These are phyloP conservation scores for Pseudogymnoascus sp. DNA, from an alignment of 2,329 filamentous ascomycete species.

Conservation along the genomic window DNA sequence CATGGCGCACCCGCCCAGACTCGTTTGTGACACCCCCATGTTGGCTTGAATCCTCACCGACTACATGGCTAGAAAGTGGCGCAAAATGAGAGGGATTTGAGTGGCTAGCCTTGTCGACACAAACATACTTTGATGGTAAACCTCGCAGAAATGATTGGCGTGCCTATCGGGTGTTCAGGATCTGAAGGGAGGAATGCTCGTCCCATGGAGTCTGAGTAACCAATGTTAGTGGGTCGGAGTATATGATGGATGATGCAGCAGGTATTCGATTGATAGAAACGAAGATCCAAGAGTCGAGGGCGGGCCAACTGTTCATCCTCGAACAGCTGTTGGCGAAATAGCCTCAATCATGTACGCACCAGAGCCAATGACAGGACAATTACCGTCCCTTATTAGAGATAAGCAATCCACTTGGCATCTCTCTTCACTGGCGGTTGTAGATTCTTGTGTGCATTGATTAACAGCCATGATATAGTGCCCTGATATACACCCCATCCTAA, in stretches of 20 bases:
- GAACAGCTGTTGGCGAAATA: not conserved
- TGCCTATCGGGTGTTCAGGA: not conserved
- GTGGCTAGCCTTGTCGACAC: not conserved
- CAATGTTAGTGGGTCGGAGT: too few species aligned
- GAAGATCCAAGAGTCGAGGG: too few species aligned
- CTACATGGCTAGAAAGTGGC: not conserved
- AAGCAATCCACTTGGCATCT: too few species aligned
- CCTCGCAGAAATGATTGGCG: not conserved
- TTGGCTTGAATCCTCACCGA: not conserved
- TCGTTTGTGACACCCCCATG: not conserved
- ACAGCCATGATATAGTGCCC: not conserved
- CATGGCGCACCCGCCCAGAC: too few species aligned
- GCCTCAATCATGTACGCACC: not conserved
- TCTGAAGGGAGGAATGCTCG: not conserved
- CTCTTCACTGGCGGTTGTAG: not conserved
- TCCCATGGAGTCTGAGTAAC: too few species aligned
- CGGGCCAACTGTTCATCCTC: too few species aligned
- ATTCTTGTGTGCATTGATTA: not conserved
- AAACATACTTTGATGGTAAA: not conserved
- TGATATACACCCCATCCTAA: conserved; percentile 30
- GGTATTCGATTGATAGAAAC: too few species aligned
- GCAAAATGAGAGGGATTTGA: not conserved
- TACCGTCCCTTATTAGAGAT: too few species aligned
- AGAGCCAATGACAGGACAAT: not conserved
- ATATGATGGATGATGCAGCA: too few species aligned